Conservation (phyloP, 306 rosid species). For the Quercus alba region DNA sequence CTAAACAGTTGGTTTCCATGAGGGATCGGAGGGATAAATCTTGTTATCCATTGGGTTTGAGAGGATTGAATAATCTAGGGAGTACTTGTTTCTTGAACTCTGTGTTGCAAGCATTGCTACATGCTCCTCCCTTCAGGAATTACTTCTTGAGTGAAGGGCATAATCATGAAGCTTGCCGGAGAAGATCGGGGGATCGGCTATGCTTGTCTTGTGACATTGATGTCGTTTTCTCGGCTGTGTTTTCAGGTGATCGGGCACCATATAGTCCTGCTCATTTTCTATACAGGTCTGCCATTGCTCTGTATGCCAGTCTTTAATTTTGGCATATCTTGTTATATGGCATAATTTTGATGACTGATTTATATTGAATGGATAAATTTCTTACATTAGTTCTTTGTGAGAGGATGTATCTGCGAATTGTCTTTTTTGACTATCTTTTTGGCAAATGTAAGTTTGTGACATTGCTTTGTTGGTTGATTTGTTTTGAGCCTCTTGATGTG, state of each 20-base stretch:
- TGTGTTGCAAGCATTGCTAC: conserved; percentile 78
- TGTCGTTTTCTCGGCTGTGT: conserved; percentile 69
- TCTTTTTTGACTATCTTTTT: neutral
- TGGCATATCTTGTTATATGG: conserved; percentile 8
- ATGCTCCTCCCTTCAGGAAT: conserved; percentile 69
- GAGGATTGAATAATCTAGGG: conserved; percentile 87
- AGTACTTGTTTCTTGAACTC: conserved; percentile 92
- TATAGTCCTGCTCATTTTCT: conserved; percentile 89
- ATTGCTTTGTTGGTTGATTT: conserved; percentile 12
- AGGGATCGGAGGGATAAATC: conserved; percentile 66
- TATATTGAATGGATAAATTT: conserved; percentile 9
- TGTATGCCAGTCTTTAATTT: conserved; percentile 6
- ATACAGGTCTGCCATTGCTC: conserved; percentile 61
- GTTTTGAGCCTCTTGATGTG: conserved; percentile 19
- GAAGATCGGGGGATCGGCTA: conserved; percentile 35
- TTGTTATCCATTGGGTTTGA: conserved; percentile 78
- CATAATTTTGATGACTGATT: conserved; percentile 7
- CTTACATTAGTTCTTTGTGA: neutral
- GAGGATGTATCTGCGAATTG: conserved; percentile 5
- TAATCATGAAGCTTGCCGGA: conserved; percentile 50
- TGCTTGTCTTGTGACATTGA: conserved; percentile 83
- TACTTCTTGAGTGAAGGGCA: conserved; percentile 76
- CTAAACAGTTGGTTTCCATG: conserved; percentile 28
- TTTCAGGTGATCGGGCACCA: conserved; percentile 80
- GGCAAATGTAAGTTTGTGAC: neutral